Base-by-base conservation (phyloP, 306 rosid species). In the Macrotyloma uniflorum region DNA sequence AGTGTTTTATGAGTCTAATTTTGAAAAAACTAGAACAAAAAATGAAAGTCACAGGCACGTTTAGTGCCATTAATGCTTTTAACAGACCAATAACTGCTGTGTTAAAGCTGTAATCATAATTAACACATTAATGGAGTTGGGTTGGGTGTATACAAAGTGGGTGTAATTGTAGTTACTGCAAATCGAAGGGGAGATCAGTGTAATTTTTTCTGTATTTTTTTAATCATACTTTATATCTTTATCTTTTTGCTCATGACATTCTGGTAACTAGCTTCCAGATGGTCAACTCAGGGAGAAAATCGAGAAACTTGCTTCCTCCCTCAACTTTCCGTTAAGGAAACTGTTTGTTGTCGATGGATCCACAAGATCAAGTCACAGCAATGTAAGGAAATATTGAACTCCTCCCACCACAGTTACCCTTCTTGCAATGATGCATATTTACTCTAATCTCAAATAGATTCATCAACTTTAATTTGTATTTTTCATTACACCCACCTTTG, bases 301-400 rank as follows among this genome's bases (percentile, higher is more conserved):
- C 66, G 98, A 95, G 86, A 85, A 87, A 20, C 98, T 95, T 71
- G 96, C 98, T 84, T 82, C 97, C 74, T 88, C 93, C 75, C 98
- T 95, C 64, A 88, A 84, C 73, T 95, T 92, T 86, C 98, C 98
- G 10, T 78, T 95, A 80, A 91, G 86, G 93, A 95, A 95, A 92
- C 53, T 95, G 87, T 95, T 95, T 77, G 96, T 95, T 67, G 92
- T 95, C 28, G 98, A 95, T 86, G 98, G 98, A 69, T 95, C 98
- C 67, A 95, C 97, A 54, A 91, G 98, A 86, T 95, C 98, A 77
- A 95, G 98, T 77, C 98, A 95, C 86, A 95, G 98, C 92, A 95
- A 95, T 91, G 98, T 95, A 82, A 92, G 93, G 62, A 79, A 79
- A 70, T 79, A 70, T 80, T 77, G 43, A 74, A 67, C 59, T 83